Base-by-base conservation (phyloP, 2,329 filamentous ascomycete genomes). In the Dendrostoma leiphaemia region DNA sequence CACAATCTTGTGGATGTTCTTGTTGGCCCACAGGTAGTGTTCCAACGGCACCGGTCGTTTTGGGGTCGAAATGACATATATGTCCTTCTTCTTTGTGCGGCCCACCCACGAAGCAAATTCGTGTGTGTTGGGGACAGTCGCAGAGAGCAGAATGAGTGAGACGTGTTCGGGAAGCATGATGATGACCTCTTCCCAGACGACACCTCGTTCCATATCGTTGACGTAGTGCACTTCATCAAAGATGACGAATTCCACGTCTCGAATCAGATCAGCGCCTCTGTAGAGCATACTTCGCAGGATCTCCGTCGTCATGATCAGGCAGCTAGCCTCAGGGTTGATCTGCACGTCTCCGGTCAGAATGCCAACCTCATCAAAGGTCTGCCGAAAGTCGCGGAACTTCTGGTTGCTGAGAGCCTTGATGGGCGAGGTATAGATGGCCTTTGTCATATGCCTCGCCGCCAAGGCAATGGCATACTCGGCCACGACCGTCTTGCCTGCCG, bases 161-260 rank as follows among this genome's bases (percentile, higher is more conserved):
- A 99, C 91, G 72, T 99, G 94, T 68, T 96, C 92, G 0, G 94
- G 94, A 52, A 99, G 80, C 94, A 99, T 97, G 65, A 99, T 99
- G 66, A 99, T 99, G 64, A 99, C 94, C 71, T 99, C 94, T 71
- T 99, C 94, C 94, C 94, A 99, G 0, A 99, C 94, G 6, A 99
- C 94, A 65, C 94, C 94, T 72, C 94, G 84, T 69, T 97, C 94
- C 24, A 89, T 81, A 68, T 99, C 94, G 67, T 97, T 99, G 61
- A 99, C 93, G 67, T 99, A 99, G 72, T 99, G 94, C 2, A 99
- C 94, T 71, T 99, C 94, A 65, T 99, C 94, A 59, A 99, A 99
- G 46, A 99, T 97, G 62, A 99, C 94, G 68, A 96, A 99, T 62
- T 99, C 94, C 8, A 99, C 94, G 67, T 99, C 94, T 62, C 94